Evolutionary conservation across 2,329 filamentous ascomycete species (phyloP).

Genomic region (Aspergillus pseudotamarii): DNA sequence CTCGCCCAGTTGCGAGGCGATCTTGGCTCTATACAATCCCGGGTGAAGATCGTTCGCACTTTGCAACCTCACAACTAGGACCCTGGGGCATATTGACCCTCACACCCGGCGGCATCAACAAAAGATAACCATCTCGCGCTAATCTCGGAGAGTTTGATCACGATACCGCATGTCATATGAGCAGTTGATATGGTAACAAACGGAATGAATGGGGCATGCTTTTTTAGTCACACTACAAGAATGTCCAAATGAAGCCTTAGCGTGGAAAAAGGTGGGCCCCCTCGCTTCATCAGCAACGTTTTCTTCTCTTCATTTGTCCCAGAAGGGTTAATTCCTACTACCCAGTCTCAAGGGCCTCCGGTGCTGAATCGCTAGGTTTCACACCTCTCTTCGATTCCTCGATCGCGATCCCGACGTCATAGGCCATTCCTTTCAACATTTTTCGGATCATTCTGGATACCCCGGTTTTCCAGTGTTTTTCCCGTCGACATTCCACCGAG

Average conservation of each 20-base stretch:
- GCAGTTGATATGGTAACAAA: constrained; percentile 2
- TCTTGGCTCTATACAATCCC: neutral
- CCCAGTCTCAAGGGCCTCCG: neutral
- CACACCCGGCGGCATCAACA: neutral
- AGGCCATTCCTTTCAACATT: neutral
- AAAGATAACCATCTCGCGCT: neutral
- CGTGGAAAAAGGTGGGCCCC: neutral
- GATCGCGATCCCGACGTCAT: neutral
- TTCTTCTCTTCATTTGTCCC: neutral
- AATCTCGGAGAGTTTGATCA: constrained; percentile 1
- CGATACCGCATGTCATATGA: constrained; percentile 2
- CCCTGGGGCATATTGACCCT: neutral
- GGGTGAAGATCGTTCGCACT: neutral
- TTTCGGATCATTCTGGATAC: neutral
- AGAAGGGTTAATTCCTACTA: neutral
- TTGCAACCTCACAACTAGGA: neutral
- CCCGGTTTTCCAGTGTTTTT: neutral
- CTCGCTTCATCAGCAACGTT: neutral
- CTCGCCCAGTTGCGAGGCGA: neutral
- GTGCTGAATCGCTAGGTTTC: neutral
- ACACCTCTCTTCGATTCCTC: neutral
- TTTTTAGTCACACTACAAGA: neutral
- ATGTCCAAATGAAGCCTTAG: neutral
- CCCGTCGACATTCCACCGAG: neutral
- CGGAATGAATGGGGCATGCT: neutral